Evolutionary conservation across 73 alveolate species (phyloP), one percentile per base, ranked within the genome.

Genomic region (Blepharisma stoltei): DNA sequence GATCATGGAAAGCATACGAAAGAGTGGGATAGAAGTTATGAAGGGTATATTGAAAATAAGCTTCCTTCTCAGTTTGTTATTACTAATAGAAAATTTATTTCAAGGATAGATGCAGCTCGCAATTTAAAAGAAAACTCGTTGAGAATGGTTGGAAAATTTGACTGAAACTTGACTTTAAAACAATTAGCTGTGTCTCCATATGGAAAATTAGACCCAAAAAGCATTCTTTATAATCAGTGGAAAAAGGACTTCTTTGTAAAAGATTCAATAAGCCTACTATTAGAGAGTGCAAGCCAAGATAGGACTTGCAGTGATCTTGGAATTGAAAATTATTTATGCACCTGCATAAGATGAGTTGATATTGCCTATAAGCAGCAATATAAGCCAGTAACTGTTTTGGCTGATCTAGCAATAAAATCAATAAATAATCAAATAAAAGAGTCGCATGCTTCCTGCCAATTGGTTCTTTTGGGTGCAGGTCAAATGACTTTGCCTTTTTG

Each of bases 1-100:
- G 73, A 60, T 60, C 73, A 60, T 60, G 73, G 73, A 60, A n/a
- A 38, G 2, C 14, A 14, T 14, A 9, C 73, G 14, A 14, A 8
- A 60, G 73, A 14, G 18, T 14, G 18, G 2, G 14, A n/a, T 25
- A 60, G 46, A 60, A 32, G 41, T 32, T 32, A 32, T 32, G 73
- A 60, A 14, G 37, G 46, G 4, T 60, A 38, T n/a, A 14, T 14
- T 1, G 73, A 60, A 25, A 60, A 60, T 14, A 14, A 14, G 37
- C 45, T 60, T 9, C 73, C 73, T n/a, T 25, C 23, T 60, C 73
- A 60, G 4, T 38, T 60, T 20, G 4, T 60, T 1, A 20, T 60
- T 25, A 11, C 45, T 18, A 60, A 60, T 5, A 60, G 45, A 25
- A 25, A 60, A 18, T 38, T 60, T 60, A 18, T 25, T 18, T 9